These are phyloP conservation scores for Rhododendron williamsianum DNA, from an alignment of 148 eudicot species.

Conservation along the genomic window DNA sequence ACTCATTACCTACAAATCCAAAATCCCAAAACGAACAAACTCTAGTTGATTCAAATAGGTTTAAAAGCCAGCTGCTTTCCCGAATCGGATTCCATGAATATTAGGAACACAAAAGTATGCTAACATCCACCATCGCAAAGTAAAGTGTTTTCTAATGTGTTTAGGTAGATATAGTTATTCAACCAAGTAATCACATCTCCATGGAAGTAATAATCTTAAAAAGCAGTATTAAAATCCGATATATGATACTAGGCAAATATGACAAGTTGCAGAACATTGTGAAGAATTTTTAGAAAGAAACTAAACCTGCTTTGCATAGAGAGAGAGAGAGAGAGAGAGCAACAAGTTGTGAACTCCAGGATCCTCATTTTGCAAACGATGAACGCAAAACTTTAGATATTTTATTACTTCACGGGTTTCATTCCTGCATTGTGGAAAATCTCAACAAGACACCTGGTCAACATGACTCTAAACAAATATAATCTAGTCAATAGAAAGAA, in stretches of 20 bases:
- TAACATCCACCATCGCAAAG: not conserved
- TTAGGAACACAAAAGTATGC: not conserved
- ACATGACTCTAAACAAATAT: too few relatives aligned
- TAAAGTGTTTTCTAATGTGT: not conserved
- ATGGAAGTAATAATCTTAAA: not conserved
- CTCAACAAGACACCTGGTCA: not conserved
- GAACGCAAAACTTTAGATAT: conserved; percentile 88
- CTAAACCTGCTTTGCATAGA: conserved; percentile 90
- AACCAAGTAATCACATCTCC: not conserved
- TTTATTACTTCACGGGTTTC: conserved; percentile 97
- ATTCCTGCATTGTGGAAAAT: conserved; percentile 53
- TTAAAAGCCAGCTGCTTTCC: not conserved
- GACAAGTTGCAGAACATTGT: not conserved
- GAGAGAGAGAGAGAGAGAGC: conserved; percentile 64
- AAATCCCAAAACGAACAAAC: too few relatives aligned
- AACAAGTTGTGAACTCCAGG: conserved; percentile 96
- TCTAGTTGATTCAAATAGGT: not conserved
- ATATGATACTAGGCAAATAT: not conserved
- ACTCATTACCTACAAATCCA: too few relatives aligned
- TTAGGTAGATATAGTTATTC: not conserved
- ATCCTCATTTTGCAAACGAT: conserved; percentile 85
- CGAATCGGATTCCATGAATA: not conserved
- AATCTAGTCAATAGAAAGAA: conserved; percentile 1
- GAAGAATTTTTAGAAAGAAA: not conserved
- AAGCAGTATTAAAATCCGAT: not conserved